These are phyloP conservation scores for Eucalyptus pauciflora DNA, from an alignment of 345 rosid species.

Conservation along the genomic window DNA sequence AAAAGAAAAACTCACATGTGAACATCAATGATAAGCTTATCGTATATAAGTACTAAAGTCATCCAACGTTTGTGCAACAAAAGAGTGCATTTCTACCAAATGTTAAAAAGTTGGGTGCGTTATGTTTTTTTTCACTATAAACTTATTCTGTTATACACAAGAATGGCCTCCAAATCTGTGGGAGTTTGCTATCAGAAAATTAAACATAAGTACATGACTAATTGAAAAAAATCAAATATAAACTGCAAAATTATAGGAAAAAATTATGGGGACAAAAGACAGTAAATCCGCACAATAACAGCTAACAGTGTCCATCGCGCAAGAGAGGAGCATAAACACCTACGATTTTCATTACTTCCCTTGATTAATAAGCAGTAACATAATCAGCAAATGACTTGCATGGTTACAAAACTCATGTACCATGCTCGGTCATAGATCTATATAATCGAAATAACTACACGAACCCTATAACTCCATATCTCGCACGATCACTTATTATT, in stretches of 20 bases:
- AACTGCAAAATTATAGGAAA: not conserved
- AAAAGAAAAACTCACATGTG: too few relatives aligned
- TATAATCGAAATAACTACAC: not conserved
- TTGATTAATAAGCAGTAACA: not conserved
- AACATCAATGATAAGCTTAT: not conserved
- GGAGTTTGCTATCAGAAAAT: not conserved
- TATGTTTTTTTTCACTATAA: not conserved
- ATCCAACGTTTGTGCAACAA: not conserved
- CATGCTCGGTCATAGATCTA: not conserved
- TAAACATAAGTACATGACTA: not conserved
- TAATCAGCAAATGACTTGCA: not conserved
- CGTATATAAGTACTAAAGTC: not conserved
- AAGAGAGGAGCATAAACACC: not conserved
- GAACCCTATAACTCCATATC: not conserved
- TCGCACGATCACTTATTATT: not conserved
- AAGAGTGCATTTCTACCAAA: not conserved
- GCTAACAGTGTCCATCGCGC: not conserved
- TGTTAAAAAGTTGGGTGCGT: not conserved
- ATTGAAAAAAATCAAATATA: not conserved
- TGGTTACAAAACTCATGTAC: not conserved
- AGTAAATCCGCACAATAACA: not conserved
- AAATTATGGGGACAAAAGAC: not conserved
- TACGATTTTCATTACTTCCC: not conserved
- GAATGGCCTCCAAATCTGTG: not conserved
- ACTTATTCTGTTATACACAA: not conserved